phyloP scores from a whole-genome alignment of 352 stramenopile genomes.

The Pythium monospermum region DNA sequence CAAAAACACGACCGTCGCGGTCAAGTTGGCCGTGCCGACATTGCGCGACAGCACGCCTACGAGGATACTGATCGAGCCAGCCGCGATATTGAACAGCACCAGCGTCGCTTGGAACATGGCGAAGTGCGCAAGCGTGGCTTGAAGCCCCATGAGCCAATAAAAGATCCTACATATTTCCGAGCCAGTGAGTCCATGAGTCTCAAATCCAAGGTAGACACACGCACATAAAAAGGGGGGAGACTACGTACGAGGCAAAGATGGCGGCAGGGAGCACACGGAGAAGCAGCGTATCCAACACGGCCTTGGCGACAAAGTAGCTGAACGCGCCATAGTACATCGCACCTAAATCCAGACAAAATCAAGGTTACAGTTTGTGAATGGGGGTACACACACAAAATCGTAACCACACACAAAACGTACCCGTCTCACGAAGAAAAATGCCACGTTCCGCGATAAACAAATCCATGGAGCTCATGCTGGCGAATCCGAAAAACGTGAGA shows the following conservation, averaged over 20 bases:
- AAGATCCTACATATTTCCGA: conserved; percentile 44
- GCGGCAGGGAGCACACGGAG: conserved; percentile 68
- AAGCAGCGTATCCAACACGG: conserved; percentile 62
- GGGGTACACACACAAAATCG: neutral
- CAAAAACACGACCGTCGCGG: conserved; percentile 66
- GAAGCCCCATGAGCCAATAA: conserved; percentile 85
- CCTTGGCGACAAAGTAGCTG: conserved; percentile 79
- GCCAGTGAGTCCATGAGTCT: neutral
- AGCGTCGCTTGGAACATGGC: conserved; percentile 63
- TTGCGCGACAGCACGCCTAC: conserved; percentile 57
- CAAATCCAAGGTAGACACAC: neutral
- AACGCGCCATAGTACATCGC: conserved; percentile 77
- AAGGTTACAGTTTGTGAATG: neutral
- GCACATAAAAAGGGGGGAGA: too few species aligned
- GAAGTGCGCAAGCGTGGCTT: conserved; percentile 52
- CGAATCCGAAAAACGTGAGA: conserved; percentile 83
- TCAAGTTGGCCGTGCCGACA: conserved; percentile 69
- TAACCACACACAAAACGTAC: too few species aligned
- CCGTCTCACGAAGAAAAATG: conserved; percentile 76
- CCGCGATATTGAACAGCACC: conserved; percentile 77
- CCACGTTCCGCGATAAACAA: conserved; percentile 68
- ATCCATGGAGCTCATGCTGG: conserved; percentile 82
- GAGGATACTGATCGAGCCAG: conserved; percentile 69
- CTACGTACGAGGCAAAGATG: conserved; percentile 53
- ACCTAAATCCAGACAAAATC: conserved; percentile 17